Evolutionary conservation across 129 eudicot genomes (phyloP).

Genomic region (sunflower (Helianthus annuus)): DNA sequence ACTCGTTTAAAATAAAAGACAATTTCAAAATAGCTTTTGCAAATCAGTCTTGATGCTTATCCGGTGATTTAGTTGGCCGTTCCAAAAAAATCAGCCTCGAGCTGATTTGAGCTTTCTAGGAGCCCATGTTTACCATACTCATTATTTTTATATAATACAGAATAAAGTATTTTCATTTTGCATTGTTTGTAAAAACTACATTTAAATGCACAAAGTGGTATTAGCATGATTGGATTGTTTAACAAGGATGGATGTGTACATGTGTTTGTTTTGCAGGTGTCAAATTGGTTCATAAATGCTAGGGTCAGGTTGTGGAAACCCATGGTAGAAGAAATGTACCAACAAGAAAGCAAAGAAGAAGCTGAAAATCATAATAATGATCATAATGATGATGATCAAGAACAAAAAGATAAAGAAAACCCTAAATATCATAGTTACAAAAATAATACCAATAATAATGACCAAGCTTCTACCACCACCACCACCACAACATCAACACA

Average conservation of each 20-base stretch:
- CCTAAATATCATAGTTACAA: neutral
- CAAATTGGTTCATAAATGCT: constrained; percentile 99
- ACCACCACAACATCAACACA: constrained; percentile 32
- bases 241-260: neutral
- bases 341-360: constrained; percentile 88
- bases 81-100: too few species aligned
- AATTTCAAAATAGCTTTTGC: too few species aligned
- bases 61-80: too few species aligned
- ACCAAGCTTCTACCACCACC: neutral
- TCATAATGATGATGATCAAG: constrained; percentile 14
- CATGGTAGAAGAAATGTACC: constrained; percentile 99
- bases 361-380: constrained; percentile 27
- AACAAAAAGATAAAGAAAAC: constrained; percentile 30
- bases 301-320: constrained; percentile 99
- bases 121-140: too few species aligned
- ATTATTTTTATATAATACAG: too few species aligned
- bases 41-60: too few species aligned
- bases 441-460: neutral
- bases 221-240: constrained; percentile 4
- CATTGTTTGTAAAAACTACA: too few species aligned
- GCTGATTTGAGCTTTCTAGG: too few species aligned
- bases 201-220: too few species aligned
- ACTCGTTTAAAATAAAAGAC: too few species aligned
- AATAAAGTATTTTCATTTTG: too few species aligned
- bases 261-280: constrained; percentile 57